phyloP scores from a whole-genome alignment of 1,284 basidiomycete genomes.

The Neolentinus lepideus region DNA sequence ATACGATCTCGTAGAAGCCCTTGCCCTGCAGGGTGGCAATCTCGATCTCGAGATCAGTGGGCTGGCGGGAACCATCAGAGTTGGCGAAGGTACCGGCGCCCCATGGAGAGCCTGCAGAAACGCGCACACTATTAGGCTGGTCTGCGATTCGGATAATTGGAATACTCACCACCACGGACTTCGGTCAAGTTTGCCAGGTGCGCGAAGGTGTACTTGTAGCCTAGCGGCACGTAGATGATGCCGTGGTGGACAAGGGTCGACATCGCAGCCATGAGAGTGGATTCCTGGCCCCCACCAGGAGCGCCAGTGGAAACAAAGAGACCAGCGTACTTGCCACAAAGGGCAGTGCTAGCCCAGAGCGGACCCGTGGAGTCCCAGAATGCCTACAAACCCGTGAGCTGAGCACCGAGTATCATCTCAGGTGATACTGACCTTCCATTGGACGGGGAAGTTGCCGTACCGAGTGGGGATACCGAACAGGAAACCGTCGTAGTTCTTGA shows the following conservation, averaged over 20 bases:
- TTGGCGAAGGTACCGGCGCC: conserved; percentile 68
- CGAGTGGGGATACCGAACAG: conserved; percentile 43
- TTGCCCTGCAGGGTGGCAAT: conserved; percentile 64
- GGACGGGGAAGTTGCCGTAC: conserved; percentile 28
- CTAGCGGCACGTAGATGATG: conserved; percentile 44
- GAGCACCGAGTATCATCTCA: background rate
- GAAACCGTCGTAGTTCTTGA: conserved; percentile 31
- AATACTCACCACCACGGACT: conserved; percentile 36
- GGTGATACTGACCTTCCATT: conserved; percentile 24
- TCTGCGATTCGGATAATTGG: no score
- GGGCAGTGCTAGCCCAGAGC: conserved; percentile 39
- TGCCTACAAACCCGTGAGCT: conserved; percentile 18
- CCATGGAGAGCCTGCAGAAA: conserved; percentile 53
- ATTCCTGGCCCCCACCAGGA: conserved; percentile 38
- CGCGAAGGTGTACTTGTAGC: conserved; percentile 31
- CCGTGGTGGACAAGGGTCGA: conserved; percentile 53
- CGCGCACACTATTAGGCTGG: no score
- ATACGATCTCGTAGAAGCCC: conserved; percentile 43
- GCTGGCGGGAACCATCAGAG: conserved; percentile 55
- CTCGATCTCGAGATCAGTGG: conserved; percentile 55
- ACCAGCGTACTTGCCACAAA: conserved; percentile 48
- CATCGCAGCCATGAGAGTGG: conserved; percentile 40
- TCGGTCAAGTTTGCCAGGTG: conserved; percentile 32
- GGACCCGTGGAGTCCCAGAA: conserved; percentile 47
- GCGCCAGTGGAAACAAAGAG: conserved; percentile 36